Evolutionary conservation across 2,329 filamentous ascomycete species (phyloP).

Genomic region (Clathrospora elynae): DNA sequence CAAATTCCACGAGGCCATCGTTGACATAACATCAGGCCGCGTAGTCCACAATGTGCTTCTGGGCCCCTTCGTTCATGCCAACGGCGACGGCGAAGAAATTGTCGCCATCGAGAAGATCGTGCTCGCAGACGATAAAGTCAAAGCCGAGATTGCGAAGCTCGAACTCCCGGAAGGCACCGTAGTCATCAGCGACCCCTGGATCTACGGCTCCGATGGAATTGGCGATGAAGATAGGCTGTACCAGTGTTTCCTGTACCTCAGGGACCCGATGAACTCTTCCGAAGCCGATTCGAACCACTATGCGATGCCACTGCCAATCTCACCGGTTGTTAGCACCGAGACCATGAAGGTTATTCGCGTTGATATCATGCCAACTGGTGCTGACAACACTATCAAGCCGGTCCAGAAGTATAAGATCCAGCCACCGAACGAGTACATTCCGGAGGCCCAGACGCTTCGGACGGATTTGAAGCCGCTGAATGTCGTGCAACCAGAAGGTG

Average conservation of each 20-base stretch:
- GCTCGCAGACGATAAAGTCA: conserved; percentile 61
- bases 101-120: conserved; percentile 62
- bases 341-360: conserved; percentile 70
- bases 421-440: conserved; percentile 68
- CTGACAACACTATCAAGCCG: conserved; percentile 62
- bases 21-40: conserved; percentile 57
- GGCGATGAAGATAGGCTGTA: conserved; percentile 57
- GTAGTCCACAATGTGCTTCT: conserved; percentile 65
- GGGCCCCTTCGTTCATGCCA: conserved; percentile 62
- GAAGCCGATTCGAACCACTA: conserved; percentile 72
- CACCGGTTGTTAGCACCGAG: conserved; percentile 67
- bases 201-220: conserved; percentile 64
- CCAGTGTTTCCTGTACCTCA: conserved; percentile 70
- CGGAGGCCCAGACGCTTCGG: conserved; percentile 64
- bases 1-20: conserved; percentile 66
- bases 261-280: conserved; percentile 63
- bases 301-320: conserved; percentile 69
- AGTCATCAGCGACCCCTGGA: conserved; percentile 69
- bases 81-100: conserved; percentile 65
- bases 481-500: conserved; percentile 67
- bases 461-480: conserved; percentile 68
- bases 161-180: conserved; percentile 62
- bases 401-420: conserved; percentile 63
- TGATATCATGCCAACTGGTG: conserved; percentile 70
- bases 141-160: conserved; percentile 64